Conservation (phyloP, 805 yeast species). For the Kodamaea restingae region DNA sequence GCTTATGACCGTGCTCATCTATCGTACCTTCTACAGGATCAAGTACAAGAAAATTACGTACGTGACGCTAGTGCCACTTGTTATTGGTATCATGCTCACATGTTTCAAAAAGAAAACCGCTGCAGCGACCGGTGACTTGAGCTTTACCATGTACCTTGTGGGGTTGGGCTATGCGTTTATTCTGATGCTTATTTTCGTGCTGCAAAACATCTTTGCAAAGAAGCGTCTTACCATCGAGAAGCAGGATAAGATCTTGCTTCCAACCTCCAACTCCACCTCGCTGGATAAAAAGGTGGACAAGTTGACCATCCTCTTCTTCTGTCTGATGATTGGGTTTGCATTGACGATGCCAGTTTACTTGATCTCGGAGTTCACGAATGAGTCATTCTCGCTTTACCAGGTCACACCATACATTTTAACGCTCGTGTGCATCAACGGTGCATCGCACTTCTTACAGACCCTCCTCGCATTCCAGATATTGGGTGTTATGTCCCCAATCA, state of each 20-base stretch:
- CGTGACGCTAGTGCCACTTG: constrained; percentile 71
- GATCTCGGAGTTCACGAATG: constrained; percentile 45
- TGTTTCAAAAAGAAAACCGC: constrained; percentile 48
- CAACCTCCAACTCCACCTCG: constrained; percentile 18
- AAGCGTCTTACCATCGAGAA: constrained; percentile 53
- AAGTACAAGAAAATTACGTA: constrained; percentile 66
- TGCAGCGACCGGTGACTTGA: constrained; percentile 11
- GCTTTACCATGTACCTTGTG: constrained; percentile 16
- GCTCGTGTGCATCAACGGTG: constrained; percentile 57
- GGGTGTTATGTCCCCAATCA: constrained; percentile 69
- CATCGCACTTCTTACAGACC: constrained; percentile 68
- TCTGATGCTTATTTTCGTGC: constrained; percentile 65
- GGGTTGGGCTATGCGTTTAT: constrained; percentile 51
- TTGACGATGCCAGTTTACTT: constrained; percentile 67
- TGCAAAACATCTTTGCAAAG: constrained; percentile 80
- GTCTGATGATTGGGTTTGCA: constrained; percentile 64
- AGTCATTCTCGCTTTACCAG: constrained; percentile 25
- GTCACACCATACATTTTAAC: constrained; percentile 27
- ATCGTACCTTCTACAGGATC: constrained; percentile 56
- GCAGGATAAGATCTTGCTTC: constrained; percentile 18
- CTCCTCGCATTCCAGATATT: constrained; percentile 72
- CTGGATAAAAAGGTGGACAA: constrained; percentile 53
- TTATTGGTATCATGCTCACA: constrained; percentile 80
- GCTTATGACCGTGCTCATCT: constrained; percentile 77
- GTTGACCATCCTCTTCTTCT: constrained; percentile 64